A percentile compares a stretch with the other conserved stretches of the same genome.
phyloP scores from a whole-genome alignment of 75 land plant species.

The Isoetes taiwanensis region DNA sequence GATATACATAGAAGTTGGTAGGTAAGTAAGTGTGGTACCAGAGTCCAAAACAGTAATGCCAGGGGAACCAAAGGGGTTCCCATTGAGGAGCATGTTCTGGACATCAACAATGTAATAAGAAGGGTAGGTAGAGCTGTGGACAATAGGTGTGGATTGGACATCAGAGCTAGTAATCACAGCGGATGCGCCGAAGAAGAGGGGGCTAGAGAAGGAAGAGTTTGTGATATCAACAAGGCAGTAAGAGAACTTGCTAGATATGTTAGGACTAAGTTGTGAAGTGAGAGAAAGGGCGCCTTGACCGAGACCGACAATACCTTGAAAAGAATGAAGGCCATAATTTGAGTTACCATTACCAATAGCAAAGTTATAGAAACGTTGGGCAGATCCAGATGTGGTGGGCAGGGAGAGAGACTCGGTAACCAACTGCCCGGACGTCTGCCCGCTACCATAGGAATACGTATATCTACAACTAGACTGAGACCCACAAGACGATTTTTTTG shows the following conservation, averaged over 20 bases:
- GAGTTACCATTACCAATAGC: neutral
- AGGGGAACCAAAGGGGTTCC: neutral
- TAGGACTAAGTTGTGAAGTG: neutral
- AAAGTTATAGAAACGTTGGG: neutral
- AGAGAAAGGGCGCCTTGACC: neutral
- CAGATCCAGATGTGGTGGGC: neutral
- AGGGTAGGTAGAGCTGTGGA: neutral
- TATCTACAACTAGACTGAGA: neutral
- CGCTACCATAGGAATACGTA: neutral
- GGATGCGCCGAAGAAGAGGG: neutral
- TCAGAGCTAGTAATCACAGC: neutral
- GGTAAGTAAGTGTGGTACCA: neutral
- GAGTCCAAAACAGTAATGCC: neutral
- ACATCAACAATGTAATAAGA: neutral
- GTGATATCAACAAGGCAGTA: constrained; percentile 7
- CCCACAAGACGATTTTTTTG: neutral
- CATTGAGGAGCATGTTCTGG: neutral
- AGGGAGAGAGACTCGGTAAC: neutral
- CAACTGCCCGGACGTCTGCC: neutral
- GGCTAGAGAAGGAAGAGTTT: neutral
- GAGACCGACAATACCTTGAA: neutral
- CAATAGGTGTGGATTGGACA: neutral
- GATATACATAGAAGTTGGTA: neutral
- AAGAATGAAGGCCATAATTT: neutral
- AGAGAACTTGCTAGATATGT: neutral